phyloP scores from a whole-genome alignment of 129 eudicot species.

The Gnaphalium uliginosum region DNA sequence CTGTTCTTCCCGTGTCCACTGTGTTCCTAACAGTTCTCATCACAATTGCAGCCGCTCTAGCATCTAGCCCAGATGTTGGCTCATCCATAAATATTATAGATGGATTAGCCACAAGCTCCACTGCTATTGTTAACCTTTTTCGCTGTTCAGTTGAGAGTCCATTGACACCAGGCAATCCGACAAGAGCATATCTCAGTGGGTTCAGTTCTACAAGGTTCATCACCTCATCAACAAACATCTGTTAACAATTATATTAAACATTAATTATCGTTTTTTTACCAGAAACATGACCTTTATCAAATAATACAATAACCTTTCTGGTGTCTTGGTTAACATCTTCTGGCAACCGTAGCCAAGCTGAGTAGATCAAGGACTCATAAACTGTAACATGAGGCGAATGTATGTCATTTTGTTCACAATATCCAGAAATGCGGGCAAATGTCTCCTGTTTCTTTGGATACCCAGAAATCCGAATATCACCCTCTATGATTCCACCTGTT shows the following conservation, averaged over 20 bases:
- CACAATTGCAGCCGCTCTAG: constrained; percentile 66
- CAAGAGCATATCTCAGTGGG: constrained; percentile 49
- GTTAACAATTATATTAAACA: not conserved
- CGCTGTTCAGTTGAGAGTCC: constrained; percentile 88
- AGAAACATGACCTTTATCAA: too few relatives aligned
- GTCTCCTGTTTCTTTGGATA: constrained; percentile 87
- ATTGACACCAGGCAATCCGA: constrained; percentile 76
- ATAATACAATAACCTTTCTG: constrained; percentile 50
- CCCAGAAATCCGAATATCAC: constrained; percentile 66
- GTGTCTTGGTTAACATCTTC: constrained; percentile 50
- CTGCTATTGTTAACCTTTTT: constrained; percentile 76
- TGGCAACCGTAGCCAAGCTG: constrained; percentile 84
- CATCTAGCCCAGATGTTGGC: constrained; percentile 61
- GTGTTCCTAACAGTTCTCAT: constrained; percentile 66
- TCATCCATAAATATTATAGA: constrained; percentile 66
- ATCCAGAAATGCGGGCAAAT: constrained; percentile 82
- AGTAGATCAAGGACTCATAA: constrained; percentile 67
- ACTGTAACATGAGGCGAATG: constrained; percentile 91
- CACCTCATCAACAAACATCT: constrained; percentile 84
- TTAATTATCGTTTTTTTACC: not conserved
- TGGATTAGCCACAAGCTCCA: constrained; percentile 61
- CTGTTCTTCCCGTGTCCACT: constrained; percentile 61
- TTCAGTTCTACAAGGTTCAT: constrained; percentile 77
- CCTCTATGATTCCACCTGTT: constrained; percentile 81
- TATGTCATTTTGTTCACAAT: constrained; percentile 88